These are phyloP conservation scores for Pistacia vera DNA, from an alignment of 345 rosid species.

Conservation along the genomic window DNA sequence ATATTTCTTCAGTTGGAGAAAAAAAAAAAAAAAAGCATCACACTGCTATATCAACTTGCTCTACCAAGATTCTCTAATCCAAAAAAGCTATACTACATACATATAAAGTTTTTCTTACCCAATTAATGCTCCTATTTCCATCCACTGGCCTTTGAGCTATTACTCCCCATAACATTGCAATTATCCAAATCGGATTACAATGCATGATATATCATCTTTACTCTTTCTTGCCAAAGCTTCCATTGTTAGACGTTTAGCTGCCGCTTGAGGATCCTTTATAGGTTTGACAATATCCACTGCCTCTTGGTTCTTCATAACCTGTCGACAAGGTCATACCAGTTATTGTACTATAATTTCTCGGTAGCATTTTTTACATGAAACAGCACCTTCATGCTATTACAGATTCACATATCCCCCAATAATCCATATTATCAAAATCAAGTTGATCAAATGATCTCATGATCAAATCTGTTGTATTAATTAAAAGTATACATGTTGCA, in stretches of 20 bases:
- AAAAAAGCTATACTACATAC: slow-evolving; percentile 13
- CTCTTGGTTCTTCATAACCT: slow-evolving; percentile 54
- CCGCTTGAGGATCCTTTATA: slow-evolving; percentile 51
- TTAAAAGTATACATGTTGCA: too few relatives aligned
- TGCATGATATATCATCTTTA: slow-evolving; percentile 59
- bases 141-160: not conserved
- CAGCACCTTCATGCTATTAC: not conserved
- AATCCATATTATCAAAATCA: too few relatives aligned
- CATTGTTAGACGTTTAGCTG: slow-evolving; percentile 53
- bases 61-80: not conserved
- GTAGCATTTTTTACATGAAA: not conserved
- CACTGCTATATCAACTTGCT: slow-evolving; percentile 21
- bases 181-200: slow-evolving; percentile 60
- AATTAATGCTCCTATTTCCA: slow-evolving; percentile 15
- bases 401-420: not conserved
- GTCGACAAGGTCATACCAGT: slow-evolving; percentile 10
- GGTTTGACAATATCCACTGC: slow-evolving; percentile 50
- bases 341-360: not conserved
- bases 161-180: not conserved
- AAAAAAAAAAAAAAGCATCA: slow-evolving; percentile 30
- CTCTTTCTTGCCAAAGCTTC: slow-evolving; percentile 67
- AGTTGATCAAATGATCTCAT: too few relatives aligned
- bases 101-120: slow-evolving; percentile 16
- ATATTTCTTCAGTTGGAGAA: slow-evolving; percentile 4
- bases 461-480: too few relatives aligned